These are phyloP conservation scores for Nitzschia putrida DNA, from an alignment of 108 stramenopile genomes.

Conservation along the genomic window DNA sequence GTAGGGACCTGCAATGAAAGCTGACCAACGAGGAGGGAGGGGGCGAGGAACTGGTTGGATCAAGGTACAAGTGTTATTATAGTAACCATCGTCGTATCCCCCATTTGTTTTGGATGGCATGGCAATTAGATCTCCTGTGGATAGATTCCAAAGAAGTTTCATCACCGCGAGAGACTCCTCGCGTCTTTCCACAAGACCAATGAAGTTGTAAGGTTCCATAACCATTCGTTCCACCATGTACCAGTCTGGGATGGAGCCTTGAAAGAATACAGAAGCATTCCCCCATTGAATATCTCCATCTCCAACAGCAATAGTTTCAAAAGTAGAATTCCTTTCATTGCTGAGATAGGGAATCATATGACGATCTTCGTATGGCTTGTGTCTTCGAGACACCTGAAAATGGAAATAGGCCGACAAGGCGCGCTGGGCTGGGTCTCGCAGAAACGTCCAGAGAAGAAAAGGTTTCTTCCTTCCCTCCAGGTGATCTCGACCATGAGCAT, in stretches of 20 bases:
- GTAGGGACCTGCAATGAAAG: background rate
- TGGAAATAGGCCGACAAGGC: conserved; percentile 47
- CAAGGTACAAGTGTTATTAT: conserved; percentile 11
- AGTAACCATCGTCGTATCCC: conserved; percentile 40
- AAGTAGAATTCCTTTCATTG: conserved; percentile 7
- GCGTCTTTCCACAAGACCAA: conserved; percentile 37
- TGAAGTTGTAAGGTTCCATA: conserved; percentile 36
- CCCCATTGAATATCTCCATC: background rate
- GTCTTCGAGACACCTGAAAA: conserved; percentile 40
- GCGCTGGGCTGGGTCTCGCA: conserved; percentile 49
- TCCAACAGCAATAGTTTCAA: background rate
- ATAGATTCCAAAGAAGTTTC: conserved; percentile 28
- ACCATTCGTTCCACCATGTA: conserved; percentile 5
- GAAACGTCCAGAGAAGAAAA: conserved; percentile 38
- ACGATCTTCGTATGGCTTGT: conserved; percentile 28
- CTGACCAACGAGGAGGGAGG: background rate
- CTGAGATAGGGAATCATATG: background rate
- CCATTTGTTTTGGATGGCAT: conserved; percentile 28
- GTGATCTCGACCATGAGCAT: conserved; percentile 9
- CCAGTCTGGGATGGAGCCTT: too few relatives aligned
- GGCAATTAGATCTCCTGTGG: conserved; percentile 24
- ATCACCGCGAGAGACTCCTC: conserved; percentile 35
- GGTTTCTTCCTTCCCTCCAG: conserved; percentile 20
- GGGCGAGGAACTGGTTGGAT: conserved; percentile 18
- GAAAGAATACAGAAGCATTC: background rate